Percentiles rank a stretch among this genome's conserved stretches.
These are phyloP conservation scores for Diaporthe sp. DNA, from an alignment of 2,329 filamentous ascomycete genomes.

Conservation along the genomic window DNA sequence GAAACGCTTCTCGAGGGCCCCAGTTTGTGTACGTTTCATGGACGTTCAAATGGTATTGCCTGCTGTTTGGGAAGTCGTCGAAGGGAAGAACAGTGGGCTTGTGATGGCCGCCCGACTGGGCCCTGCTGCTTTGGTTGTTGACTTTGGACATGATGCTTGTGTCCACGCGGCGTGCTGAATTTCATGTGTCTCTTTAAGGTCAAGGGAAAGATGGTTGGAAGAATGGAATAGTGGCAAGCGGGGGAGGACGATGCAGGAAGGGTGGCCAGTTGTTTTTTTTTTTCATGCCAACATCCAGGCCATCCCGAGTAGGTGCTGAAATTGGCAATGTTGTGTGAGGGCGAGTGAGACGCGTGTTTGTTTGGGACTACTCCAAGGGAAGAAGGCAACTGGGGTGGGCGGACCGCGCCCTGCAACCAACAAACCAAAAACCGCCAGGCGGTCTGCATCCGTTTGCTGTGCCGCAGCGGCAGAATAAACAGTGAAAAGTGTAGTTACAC, in stretches of 20 bases:
- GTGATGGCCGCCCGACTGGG: no score
- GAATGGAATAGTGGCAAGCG: not conserved
- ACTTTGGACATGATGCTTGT: not conserved
- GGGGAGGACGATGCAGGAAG: not conserved
- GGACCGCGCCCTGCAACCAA: no score
- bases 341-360: not conserved
- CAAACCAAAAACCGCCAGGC: no score
- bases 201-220: not conserved
- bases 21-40: not conserved
- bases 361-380: not conserved
- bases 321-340: not conserved
- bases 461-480: not conserved
- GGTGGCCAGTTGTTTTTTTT: no score
- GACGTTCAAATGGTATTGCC: not conserved
- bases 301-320: not conserved
- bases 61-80: no score
- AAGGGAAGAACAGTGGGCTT: not conserved
- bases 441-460: not conserved
- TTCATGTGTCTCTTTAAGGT: not conserved
- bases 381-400: not conserved
- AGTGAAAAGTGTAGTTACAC: no score
- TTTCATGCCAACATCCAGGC: not conserved
- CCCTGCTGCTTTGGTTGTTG: no score
- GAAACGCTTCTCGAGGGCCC: not conserved
- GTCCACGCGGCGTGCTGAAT: not conserved